Percentiles rank a stretch among this genome's conserved stretches.
Evolutionary conservation across 2,329 filamentous ascomycete genomes (phyloP).

Genomic region (Nakataea oryzae): DNA sequence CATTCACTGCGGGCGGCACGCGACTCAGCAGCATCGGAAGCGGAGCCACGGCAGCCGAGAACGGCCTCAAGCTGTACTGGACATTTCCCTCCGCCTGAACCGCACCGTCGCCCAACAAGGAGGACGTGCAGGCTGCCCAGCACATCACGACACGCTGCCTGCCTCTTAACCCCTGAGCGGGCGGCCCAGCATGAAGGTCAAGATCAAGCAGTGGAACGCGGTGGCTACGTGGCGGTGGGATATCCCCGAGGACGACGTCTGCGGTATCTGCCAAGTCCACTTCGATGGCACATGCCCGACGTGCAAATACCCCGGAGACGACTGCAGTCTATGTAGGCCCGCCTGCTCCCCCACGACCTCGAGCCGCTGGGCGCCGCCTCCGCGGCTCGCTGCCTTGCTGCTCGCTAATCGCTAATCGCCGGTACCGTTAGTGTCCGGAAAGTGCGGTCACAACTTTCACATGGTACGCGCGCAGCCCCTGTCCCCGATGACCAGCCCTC

Average conservation of each 20-base stretch:
- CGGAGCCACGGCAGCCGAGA: background rate
- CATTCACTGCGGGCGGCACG: background rate
- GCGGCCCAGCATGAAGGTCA: conserved; percentile 69
- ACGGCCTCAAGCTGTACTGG: background rate
- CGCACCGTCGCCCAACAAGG: background rate
- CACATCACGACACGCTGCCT: background rate
- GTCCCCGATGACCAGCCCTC: background rate
- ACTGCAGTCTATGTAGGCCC: conserved; percentile 75
- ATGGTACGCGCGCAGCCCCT: conserved; percentile 53
- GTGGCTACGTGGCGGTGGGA: conserved; percentile 98
- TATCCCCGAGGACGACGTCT: conserved; percentile 93
- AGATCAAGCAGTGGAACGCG: conserved; percentile 83
- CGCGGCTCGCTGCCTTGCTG: background rate
- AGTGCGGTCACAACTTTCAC: conserved; percentile 96
- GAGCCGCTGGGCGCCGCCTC: background rate
- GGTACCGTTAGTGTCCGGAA: conserved; percentile 71
- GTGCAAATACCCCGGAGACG: conserved; percentile 95
- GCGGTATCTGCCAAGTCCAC: conserved; percentile 94
- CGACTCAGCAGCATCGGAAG: background rate
- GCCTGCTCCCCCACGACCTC: background rate
- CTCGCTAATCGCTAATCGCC: conserved; percentile 1
- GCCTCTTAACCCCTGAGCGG: background rate
- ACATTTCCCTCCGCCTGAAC: background rate
- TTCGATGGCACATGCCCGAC: conserved; percentile 97
- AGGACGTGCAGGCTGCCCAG: background rate